Conservation (phyloP, 2,329 filamentous ascomycete species). For the Pseudocercospora musae region DNA sequence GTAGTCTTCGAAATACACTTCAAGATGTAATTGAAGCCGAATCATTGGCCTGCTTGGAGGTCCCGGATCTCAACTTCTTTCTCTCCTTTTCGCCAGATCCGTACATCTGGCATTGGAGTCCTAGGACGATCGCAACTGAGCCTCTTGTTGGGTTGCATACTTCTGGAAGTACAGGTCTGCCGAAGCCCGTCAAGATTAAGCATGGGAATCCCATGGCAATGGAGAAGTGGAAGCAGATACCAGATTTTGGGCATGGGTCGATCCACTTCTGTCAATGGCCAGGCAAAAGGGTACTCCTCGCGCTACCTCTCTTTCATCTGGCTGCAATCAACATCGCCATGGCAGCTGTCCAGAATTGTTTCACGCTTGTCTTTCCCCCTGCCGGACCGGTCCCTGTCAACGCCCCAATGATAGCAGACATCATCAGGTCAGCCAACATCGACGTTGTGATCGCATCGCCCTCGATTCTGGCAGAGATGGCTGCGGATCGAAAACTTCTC, state of each 20-base stretch:
- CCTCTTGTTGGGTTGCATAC: slow-evolving; percentile 18
- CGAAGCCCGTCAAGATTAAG: slow-evolving; percentile 16
- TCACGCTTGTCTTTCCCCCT: slow-evolving; percentile 8
- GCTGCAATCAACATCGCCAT: slow-evolving; percentile 14
- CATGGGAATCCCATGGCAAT: slow-evolving; percentile 17
- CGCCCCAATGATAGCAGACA: slow-evolving; percentile 9
- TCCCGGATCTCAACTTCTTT: slow-evolving; percentile 16
- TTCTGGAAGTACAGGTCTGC: slow-evolving; percentile 16
- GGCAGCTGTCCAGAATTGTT: slow-evolving; percentile 8
- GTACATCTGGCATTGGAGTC: slow-evolving; percentile 14
- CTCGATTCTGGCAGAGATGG: slow-evolving; percentile 15
- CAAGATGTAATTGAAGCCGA: slow-evolving; percentile 13
- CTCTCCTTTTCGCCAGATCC: slow-evolving; percentile 5
- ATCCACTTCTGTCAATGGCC: slow-evolving; percentile 12
- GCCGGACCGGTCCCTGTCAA: neutral
- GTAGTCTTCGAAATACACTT: slow-evolving; percentile 2
- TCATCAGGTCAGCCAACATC: slow-evolving; percentile 7
- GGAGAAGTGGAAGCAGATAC: slow-evolving; percentile 13
- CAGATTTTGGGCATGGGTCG: slow-evolving; percentile 2
- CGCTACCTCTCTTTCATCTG: slow-evolving; percentile 14
- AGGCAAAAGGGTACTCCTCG: slow-evolving; percentile 4
- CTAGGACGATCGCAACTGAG: slow-evolving; percentile 8
- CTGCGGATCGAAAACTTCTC: slow-evolving; percentile 6
- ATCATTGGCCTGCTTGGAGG: slow-evolving; percentile 10
- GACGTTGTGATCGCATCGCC: slow-evolving; percentile 9